These are phyloP conservation scores for Monosporascus sp. DNA, from an alignment of 2,329 filamentous ascomycete species.

Conservation along the genomic window DNA sequence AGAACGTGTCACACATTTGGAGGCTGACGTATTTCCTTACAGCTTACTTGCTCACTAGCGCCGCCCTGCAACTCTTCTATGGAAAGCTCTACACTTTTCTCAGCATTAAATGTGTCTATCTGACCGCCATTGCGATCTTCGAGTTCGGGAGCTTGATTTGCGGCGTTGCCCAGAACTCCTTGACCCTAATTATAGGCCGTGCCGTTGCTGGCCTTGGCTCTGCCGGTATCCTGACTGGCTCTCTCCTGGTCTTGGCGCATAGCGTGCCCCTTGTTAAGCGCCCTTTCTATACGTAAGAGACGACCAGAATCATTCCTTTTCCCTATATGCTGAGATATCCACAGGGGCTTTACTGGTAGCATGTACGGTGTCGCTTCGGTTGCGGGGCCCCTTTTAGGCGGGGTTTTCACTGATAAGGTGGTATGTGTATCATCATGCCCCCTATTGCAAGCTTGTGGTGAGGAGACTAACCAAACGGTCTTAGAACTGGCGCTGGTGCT, in stretches of 20 bases:
- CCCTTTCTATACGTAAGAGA: constrained; percentile 13
- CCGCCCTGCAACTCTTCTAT: constrained; percentile 31
- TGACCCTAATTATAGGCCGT: constrained; percentile 23
- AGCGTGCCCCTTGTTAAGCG: constrained; percentile 20
- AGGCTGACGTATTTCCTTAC: constrained; percentile 1
- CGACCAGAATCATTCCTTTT: no score
- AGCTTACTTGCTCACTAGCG: constrained; percentile 34
- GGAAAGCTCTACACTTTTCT: constrained; percentile 36
- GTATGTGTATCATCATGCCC: constrained; percentile 10
- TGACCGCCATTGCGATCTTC: constrained; percentile 32
- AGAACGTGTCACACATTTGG: background rate
- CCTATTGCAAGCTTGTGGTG: background rate
- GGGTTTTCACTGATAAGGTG: constrained; percentile 27
- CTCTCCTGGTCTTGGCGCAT: constrained; percentile 28
- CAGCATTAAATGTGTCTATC: constrained; percentile 31
- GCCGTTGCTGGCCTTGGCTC: constrained; percentile 28
- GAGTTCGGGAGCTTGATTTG: constrained; percentile 35
- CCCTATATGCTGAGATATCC: background rate
- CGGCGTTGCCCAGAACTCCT: constrained; percentile 21
- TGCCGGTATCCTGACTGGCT: constrained; percentile 36
- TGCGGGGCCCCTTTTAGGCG: constrained; percentile 25
- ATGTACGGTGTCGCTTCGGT: constrained; percentile 36
- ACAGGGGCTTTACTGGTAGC: constrained; percentile 18
- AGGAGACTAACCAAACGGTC: background rate
- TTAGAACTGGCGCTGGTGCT: constrained; percentile 27